phyloP scores from a whole-genome alignment of 345 rosid species.

The Syzygium aromaticum region DNA sequence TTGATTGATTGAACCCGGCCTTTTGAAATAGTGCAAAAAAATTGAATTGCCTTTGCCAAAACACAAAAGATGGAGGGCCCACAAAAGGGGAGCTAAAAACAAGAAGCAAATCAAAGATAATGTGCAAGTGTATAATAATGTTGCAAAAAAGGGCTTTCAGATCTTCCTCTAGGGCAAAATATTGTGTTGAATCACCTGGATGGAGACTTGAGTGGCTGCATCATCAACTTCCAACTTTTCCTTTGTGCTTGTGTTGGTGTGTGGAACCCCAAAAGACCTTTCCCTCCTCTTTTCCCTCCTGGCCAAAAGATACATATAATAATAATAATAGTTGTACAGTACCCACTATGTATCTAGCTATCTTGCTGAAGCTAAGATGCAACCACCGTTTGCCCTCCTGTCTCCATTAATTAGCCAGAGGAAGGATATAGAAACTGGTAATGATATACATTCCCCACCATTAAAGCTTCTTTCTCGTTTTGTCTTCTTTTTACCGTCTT shows the following conservation, averaged over 20 bases:
- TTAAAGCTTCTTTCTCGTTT: not conserved
- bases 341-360: not conserved
- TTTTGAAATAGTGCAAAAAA: conserved; percentile 8
- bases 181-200: conserved; percentile 47
- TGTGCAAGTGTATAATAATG: not conserved
- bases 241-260: not conserved
- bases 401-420: conserved; percentile 2
- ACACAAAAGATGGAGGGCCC: conserved; percentile 4
- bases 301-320: not conserved
- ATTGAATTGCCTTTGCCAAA: conserved; percentile 4
- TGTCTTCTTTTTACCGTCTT: too few relatives aligned
- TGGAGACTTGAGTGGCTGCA: conserved; percentile 35
- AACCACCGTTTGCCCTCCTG: not conserved
- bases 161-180: conserved; percentile 12
- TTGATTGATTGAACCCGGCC: conserved; percentile 39
- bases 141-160: not conserved
- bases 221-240: conserved; percentile 18
- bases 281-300: not conserved
- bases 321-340: not conserved
- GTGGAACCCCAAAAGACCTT: not conserved
- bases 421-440: conserved; percentile 7
- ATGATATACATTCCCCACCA: not conserved
- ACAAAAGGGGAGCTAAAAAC: not conserved
- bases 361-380: not conserved
- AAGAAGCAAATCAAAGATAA: conserved; percentile 11